phyloP scores from a whole-genome alignment of 768 basidiomycete genomes.

The Leucocoprinus birnbaumii region DNA sequence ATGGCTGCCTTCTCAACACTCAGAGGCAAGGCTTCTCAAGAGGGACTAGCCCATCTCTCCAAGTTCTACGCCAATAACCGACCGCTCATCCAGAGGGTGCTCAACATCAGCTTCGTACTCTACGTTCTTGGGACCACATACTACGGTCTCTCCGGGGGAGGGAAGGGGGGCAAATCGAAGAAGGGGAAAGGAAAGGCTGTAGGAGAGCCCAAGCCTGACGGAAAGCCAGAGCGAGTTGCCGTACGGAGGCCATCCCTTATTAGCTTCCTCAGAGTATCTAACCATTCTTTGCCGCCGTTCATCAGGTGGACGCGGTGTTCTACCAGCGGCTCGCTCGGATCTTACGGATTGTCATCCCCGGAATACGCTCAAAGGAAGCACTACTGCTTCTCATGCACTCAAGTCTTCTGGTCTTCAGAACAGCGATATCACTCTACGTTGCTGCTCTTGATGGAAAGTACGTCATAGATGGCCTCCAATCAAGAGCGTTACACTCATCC shows the following conservation, averaged over 20 bases:
- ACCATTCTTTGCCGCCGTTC: background rate
- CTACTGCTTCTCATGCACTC: constrained; percentile 86
- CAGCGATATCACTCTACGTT: constrained; percentile 91
- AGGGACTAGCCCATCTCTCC: constrained; percentile 40
- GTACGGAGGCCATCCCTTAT: constrained; percentile 36
- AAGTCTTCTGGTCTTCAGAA: constrained; percentile 83
- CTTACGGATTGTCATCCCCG: constrained; percentile 85
- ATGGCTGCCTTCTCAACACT: constrained; percentile 34
- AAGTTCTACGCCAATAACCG: constrained; percentile 62
- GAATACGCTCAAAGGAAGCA: constrained; percentile 83
- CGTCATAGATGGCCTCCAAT: constrained; percentile 21
- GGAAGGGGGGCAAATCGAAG: constrained; percentile 24
- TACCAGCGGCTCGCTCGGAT: constrained; percentile 77
- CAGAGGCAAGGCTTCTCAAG: constrained; percentile 28
- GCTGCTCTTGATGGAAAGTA: constrained; percentile 91
- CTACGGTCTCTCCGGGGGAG: constrained; percentile 46
- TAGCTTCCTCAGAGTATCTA: background rate
- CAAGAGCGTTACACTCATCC: background rate
- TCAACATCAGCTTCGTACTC: constrained; percentile 67
- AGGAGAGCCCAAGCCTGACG: constrained; percentile 9
- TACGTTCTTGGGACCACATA: constrained; percentile 71
- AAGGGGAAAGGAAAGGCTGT: constrained; percentile 34
- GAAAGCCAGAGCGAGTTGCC: constrained; percentile 60
- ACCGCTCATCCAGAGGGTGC: constrained; percentile 65
- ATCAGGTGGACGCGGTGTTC: constrained; percentile 88